Evolutionary conservation across 2,329 filamentous ascomycete species (phyloP), one percentile per base, ranked within the genome.

Genomic region (Ceratocystis colombiana): DNA sequence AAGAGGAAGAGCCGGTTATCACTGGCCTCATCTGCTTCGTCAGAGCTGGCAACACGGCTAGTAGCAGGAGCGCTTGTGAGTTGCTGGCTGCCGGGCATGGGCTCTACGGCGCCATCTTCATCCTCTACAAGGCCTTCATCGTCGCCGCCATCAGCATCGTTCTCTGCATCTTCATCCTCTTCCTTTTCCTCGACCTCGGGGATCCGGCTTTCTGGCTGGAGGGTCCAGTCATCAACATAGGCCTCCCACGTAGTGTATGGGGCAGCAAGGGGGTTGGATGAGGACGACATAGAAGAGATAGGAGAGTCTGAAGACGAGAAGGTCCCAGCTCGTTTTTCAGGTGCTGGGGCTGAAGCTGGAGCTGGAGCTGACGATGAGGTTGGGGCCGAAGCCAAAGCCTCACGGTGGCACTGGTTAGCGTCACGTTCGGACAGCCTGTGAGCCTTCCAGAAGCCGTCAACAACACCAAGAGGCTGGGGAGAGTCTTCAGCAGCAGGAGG

Each of bases 201-300:
- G 22, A 68, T 33, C 15, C 69, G 69, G 45, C 67, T 76, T 65
- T 77, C 77, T 1, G 77, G 77, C 57, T 78, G 78, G 1, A 72
- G 69, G 28, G 75, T 69, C 64, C 72, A 76, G 66, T 78, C 76
- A 17, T 73, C 72, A 6, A 79, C 67, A 62, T 77, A 79, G 3
- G 77, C 75, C 1, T 75, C 78, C 7, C 79, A 71, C 50, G 76
- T 70, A 22, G 75, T 71, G 74, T 76, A 78, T 25, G 73, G 73
- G 1, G 75, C 74, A 10, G 73, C 74, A 12, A 10, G 20, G 37
- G n/a, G 37, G 33, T 20, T 53, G 22, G 22, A 62, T 41, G 30
- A 28, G 3, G 59, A 44, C 30, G 55, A 48, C 41, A 20, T 61
- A 17, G 25, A 45, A 65, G 41, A 61, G 28, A 33, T n/a, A 7